Base-by-base conservation (phyloP, 352 stramenopile genomes). In the Peronospora belbahrii region DNA sequence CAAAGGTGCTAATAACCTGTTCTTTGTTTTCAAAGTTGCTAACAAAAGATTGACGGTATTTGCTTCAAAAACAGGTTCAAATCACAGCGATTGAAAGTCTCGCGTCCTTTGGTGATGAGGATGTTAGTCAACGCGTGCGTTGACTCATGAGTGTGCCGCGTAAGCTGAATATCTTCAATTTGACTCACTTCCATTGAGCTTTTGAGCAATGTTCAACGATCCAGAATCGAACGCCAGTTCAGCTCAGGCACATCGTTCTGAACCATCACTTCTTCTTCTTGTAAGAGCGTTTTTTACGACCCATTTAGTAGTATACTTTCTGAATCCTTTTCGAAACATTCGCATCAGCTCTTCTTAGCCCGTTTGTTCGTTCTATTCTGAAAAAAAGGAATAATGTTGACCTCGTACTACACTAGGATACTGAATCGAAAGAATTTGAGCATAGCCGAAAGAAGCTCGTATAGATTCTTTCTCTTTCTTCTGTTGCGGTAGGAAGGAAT, bases 231-330 rank as follows among this genome's bases (percentile, higher is more conserved):
- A 33, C 13, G 28, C 54, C 51, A 54, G 55, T 36, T 54, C 54
- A 37, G n/a, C n/a, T n/a, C n/a, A 55, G 55, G 44, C 43, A 55
- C 51, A 40, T 49, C 51, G 54, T 45, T 59, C 43, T 30, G 28
- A 38, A 54, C 31, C 37, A 49, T 54, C 44, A 55, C 31, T 59
- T 35, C 23, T 22, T 13, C 2, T 24, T 10, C 19, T 27, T n/a
- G n/a, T n/a, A n/a, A n/a, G n/a, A 7, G n/a, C n/a, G n/a, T n/a
- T n/a, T n/a, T n/a, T n/a, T n/a, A n/a, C n/a, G n/a, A 28, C 24
- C 6, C 24, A 28, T 28, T 11, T 3, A 11, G 8, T 9, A 28
- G 8, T 10, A 28, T 28, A 28, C 24, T 28, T 28, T 28, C 24
- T 28, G 2, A 11, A 11, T 28, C 6, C 11, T 28, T 28, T 28